phyloP scores from a whole-genome alignment of 805 yeast species.

The Lachancea cidri region DNA sequence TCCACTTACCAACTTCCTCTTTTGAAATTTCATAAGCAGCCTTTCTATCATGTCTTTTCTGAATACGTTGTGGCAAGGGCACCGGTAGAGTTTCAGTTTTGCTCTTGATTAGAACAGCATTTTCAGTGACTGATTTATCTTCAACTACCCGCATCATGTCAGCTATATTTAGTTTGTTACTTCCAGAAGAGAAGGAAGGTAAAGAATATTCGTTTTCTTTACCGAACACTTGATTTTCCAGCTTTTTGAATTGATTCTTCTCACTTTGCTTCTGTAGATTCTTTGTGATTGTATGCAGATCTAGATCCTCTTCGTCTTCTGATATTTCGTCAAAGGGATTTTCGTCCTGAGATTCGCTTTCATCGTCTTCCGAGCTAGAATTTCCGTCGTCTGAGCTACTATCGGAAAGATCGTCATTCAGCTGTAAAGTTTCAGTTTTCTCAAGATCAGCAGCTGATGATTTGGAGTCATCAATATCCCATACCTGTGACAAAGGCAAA shows the following conservation, averaged over 20 bases:
- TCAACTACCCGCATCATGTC: constrained; percentile 73
- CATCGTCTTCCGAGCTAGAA: constrained; percentile 19
- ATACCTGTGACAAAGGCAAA: constrained; percentile 75
- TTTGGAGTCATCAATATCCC: constrained; percentile 68
- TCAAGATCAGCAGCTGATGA: no score
- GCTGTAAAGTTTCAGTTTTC: constrained; percentile 14
- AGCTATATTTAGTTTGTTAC: constrained; percentile 49
- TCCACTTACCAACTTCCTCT: constrained; percentile 85
- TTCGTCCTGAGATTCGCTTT: constrained; percentile 23
- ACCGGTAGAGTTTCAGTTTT: constrained; percentile 53
- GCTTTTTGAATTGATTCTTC: constrained; percentile 36
- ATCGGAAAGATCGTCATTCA: constrained; percentile 24
- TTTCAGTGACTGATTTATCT: constrained; percentile 42
- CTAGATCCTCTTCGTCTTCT: constrained; percentile 48
- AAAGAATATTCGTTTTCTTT: constrained; percentile 67
- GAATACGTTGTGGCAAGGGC: constrained; percentile 83
- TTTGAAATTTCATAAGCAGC: constrained; percentile 90
- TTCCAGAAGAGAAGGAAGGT: constrained; percentile 41
- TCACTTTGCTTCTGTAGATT: constrained; percentile 33
- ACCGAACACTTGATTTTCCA: constrained; percentile 47
- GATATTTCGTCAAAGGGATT: constrained; percentile 35
- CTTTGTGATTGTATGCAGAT: constrained; percentile 46
- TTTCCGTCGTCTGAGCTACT: constrained; percentile 15
- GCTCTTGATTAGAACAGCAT: constrained; percentile 44
- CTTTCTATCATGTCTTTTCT: constrained; percentile 74